Base-by-base conservation (phyloP, 2,329 filamentous ascomycete genomes). In the Clarireedia paspali region DNA sequence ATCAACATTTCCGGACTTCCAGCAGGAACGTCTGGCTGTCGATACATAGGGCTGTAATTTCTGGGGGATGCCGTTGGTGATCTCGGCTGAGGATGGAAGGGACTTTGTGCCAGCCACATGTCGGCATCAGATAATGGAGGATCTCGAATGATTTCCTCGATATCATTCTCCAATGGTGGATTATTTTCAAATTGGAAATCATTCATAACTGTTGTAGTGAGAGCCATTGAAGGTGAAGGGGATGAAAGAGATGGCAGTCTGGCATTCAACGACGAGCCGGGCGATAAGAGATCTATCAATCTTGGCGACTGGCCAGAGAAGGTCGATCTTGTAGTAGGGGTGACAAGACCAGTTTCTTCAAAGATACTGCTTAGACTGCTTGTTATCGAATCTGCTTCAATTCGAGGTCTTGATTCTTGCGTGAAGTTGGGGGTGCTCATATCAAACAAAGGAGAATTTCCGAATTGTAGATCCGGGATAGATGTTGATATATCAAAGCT, bases 1-100 rank as follows among this genome's bases (percentile, higher is more conserved):
- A 82, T 78, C 23, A 88, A 71, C 73, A 82, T 80, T 60, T 87
- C 84, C 9, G 79, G 75, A 55, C 81, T 82, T 39, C 72, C 74
- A 36, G 73, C 67, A 55, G 73, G 70, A 27, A 83, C 69, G n/a
- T 71, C 69, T 5, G 78, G 78, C 55, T 78, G 73, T 23, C 67
- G 67, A 45, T 75, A 73, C 4, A 79, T 68, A 27, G 66, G 65
- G 34, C 62, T 61, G 46, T 66, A 60, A 5, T 42, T 56, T 4
- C 50, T 59, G 23, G 64, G 62, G 1, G 63, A 57, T 50, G 56
- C 54, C 40, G 49, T 46, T 40, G n/a, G 62, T 61, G 44, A 51
- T 50, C 24, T 62, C 65, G 55, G 57, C 57, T 44, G 59, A 65
- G 49, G 54, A 49, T 58, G 62, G 47, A 53, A 55, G 5, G 66